phyloP scores from a whole-genome alignment of 768 basidiomycete species.

The Lyophyllum decastes region DNA sequence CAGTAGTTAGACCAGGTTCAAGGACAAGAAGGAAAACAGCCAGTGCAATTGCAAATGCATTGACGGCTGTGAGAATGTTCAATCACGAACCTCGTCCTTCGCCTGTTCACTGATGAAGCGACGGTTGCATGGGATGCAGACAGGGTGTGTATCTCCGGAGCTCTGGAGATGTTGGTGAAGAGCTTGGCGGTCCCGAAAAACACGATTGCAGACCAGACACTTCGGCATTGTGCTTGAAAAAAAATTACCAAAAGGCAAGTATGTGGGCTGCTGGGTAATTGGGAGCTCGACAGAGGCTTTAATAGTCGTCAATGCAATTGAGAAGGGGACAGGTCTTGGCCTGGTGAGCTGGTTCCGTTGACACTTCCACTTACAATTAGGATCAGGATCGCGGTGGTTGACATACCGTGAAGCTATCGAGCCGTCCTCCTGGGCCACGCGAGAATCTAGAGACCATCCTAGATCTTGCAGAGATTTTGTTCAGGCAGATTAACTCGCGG shows the following conservation, averaged over 20 bases:
- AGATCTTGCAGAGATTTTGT: not conserved
- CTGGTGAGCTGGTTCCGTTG: not conserved
- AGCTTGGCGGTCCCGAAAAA: constrained; percentile 11
- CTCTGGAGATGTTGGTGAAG: constrained; percentile 12
- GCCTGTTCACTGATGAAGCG: constrained; percentile 10
- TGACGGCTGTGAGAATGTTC: not conserved
- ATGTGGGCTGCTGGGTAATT: not conserved
- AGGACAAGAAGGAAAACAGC: not conserved
- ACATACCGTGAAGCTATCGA: not conserved
- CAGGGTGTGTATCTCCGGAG: constrained; percentile 1
- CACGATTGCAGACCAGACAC: constrained; percentile 6
- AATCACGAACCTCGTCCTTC: constrained; percentile 1
- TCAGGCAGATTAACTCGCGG: not conserved
- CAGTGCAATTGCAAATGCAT: not conserved
- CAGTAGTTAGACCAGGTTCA: not conserved
- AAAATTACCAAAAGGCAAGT: no score
- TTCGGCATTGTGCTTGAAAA: constrained; percentile 7
- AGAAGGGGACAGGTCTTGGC: not conserved
- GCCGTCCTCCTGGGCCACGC: not conserved
- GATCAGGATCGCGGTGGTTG: not conserved
- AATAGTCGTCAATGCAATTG: no score
- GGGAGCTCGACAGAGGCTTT: not conserved
- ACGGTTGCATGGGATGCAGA: constrained; percentile 6
- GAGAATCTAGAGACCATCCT: not conserved
- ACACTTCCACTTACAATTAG: not conserved